Evolutionary conservation across 768 basidiomycete genomes (phyloP).

Genomic region (Naganishia vaughanmartiniae): DNA sequence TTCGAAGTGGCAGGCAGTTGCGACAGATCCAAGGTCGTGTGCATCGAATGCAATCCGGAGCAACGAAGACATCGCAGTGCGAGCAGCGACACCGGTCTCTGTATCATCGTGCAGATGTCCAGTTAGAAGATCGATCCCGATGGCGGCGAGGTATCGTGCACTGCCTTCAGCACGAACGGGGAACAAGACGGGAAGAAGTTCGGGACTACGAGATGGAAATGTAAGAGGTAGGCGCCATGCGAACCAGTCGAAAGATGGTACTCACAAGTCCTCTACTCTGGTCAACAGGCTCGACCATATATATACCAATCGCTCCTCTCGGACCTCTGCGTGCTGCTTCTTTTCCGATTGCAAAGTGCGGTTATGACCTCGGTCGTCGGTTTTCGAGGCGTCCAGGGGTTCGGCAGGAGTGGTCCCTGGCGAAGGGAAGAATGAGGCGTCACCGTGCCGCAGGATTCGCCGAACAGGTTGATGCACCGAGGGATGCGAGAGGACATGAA

Average conservation of each 20-base stretch:
- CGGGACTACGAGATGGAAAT: not conserved
- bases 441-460: not conserved
- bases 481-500: constrained; percentile 88
- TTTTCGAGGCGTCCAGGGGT: not conserved
- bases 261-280: not conserved
- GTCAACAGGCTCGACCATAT: not conserved
- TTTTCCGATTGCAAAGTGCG: not conserved
- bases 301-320: not conserved
- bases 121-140: not conserved
- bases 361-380: not conserved
- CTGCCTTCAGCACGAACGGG: not conserved
- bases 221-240: not conserved
- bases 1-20: not conserved
- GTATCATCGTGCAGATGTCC: not conserved
- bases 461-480: constrained; percentile 72
- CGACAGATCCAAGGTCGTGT: not conserved
- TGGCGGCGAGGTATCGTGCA: not conserved
- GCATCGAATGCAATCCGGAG: not conserved
- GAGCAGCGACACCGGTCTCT: not conserved
- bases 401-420: too few species aligned
- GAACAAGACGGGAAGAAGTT: not conserved
- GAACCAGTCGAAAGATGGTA: not conserved
- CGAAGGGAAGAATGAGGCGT: not conserved
- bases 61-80: not conserved
- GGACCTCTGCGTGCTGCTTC: not conserved